These are phyloP conservation scores for Penicillium alfredii DNA, from an alignment of 495 filamentous ascomycete genomes.

Conservation along the genomic window DNA sequence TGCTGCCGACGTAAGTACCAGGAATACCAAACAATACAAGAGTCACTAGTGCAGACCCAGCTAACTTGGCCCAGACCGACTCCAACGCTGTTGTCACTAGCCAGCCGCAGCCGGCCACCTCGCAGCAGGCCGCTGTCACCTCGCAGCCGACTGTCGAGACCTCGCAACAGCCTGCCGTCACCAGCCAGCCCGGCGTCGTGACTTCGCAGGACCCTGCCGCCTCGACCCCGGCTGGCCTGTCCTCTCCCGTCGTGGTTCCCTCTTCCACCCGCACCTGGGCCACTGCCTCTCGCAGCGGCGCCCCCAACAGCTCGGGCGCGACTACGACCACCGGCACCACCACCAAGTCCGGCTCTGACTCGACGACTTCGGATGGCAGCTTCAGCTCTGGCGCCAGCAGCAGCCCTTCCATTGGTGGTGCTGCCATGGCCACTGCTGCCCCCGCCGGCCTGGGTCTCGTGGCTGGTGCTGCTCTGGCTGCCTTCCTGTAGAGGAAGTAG, in stretches of 20 bases:
- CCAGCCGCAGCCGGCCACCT: slow-evolving; percentile 31
- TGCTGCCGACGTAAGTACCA: slow-evolving; percentile 17
- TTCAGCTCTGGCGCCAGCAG: no score
- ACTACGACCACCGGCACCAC: slow-evolving; percentile 5
- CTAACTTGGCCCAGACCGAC: slow-evolving; percentile 47
- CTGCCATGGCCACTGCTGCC: slow-evolving; percentile 32
- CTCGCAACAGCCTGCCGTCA: slow-evolving; percentile 37
- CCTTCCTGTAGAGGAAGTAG: slow-evolving; percentile 36
- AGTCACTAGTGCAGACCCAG: slow-evolving; percentile 31
- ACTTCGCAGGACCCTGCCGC: slow-evolving; percentile 40
- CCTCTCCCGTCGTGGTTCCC: slow-evolving; percentile 14
- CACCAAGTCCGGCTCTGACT: slow-evolving; percentile 10
- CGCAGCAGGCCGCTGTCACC: slow-evolving; percentile 34
- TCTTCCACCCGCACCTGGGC: slow-evolving; percentile 13
- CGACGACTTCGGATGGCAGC: slow-evolving; percentile 2
- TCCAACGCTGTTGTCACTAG: slow-evolving; percentile 53
- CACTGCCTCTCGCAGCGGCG: slow-evolving; percentile 7
- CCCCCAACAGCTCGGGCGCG: slow-evolving; percentile 13
- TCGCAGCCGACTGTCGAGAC: slow-evolving; percentile 40
- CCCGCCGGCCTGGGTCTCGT: slow-evolving; percentile 35
- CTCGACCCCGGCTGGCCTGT: slow-evolving; percentile 46
- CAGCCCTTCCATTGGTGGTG: slow-evolving; percentile 24
- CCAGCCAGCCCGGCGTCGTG: slow-evolving; percentile 38
- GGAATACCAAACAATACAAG: no score
- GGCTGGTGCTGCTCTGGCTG: slow-evolving; percentile 44